phyloP scores from a whole-genome alignment of 108 stramenopile species.

The Aurantiochytrium sp. region DNA sequence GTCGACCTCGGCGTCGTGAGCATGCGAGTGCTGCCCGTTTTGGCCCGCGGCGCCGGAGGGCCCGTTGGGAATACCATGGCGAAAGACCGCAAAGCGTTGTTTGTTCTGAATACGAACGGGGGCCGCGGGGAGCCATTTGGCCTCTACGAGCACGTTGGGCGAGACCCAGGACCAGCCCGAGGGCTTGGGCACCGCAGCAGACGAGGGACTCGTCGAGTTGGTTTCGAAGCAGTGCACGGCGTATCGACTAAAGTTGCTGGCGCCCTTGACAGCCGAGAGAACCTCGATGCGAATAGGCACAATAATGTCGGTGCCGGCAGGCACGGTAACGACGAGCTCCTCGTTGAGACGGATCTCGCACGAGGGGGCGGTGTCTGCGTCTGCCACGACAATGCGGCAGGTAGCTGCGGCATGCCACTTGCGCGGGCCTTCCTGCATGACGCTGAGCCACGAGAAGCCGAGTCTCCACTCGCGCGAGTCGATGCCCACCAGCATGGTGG shows the following conservation, averaged over 20 bases:
- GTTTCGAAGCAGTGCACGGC: background rate
- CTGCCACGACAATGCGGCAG: background rate
- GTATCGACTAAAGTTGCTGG: constrained; percentile 5
- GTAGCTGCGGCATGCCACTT: background rate
- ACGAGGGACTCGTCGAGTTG: background rate
- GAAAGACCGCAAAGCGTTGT: background rate
- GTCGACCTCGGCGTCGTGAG: background rate
- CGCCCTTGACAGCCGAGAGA: background rate
- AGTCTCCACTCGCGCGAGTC: background rate
- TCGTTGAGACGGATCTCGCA: background rate
- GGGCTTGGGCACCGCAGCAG: background rate
- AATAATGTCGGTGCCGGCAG: background rate
- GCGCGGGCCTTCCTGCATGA: background rate
- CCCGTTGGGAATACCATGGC: background rate
- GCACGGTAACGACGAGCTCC: background rate
- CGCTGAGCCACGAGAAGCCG: background rate
- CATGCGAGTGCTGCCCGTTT: background rate
- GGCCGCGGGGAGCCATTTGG: constrained; percentile 9
- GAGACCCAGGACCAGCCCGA: background rate
- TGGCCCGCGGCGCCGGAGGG: background rate
- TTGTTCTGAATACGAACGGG: constrained; percentile 1
- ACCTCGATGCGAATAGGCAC: constrained; percentile 16
- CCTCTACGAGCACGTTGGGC: background rate
- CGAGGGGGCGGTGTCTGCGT: background rate
- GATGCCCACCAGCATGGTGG: constrained; percentile 2